Base-by-base conservation (phyloP, 2,329 filamentous ascomycete genomes). In the Colletotrichum navitas region DNA sequence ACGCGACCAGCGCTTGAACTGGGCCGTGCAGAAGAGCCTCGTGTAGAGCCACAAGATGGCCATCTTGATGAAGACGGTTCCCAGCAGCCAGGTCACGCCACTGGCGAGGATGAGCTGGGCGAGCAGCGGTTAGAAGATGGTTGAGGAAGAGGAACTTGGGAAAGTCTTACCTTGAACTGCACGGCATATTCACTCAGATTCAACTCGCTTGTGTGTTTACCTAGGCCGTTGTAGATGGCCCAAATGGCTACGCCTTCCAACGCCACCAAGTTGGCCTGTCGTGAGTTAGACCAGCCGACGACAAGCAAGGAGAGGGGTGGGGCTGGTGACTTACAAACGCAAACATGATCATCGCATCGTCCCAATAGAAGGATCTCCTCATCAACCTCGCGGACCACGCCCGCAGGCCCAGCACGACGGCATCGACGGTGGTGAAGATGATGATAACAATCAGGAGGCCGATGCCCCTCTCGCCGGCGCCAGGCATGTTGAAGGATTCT, bases 31-130 rank as follows among this genome's bases (percentile, higher is more conserved):
- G 52, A 80, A 80, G 54, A 81, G 77, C 12, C 80, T 73, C 26
- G 73, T 68, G 63, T 79, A 79, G 26, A 80, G 76, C 58, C 74
- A 75, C 43, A 81, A 73, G 66, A 81, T 78, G 2, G 80, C 79
- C 12, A 80, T 32, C 62, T 81, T 81, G 21, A 77, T 74, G 63
- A 76, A 74, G 29, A 77, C 74, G 16, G 77, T 77, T 0, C 70
- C 75, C 2, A 77, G 58, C 10, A 80, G 76, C 73, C 79, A 81
- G 14, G 75, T 75, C 36, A 80, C 74, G 41, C 77, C 75, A 32
- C 74, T 75, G 47, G 77, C 71, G 51, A 78, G 73, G 52, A 76
- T 72, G 55, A 75, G 71, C 72, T 76, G 24, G 11, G 29, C 8
- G 10, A 45, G 12, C 11, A 32, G 49, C 5, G 39, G 59, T 71